Conservation (phyloP, 2,329 filamentous ascomycete genomes). For the Talaromyces atroroseus region DNA sequence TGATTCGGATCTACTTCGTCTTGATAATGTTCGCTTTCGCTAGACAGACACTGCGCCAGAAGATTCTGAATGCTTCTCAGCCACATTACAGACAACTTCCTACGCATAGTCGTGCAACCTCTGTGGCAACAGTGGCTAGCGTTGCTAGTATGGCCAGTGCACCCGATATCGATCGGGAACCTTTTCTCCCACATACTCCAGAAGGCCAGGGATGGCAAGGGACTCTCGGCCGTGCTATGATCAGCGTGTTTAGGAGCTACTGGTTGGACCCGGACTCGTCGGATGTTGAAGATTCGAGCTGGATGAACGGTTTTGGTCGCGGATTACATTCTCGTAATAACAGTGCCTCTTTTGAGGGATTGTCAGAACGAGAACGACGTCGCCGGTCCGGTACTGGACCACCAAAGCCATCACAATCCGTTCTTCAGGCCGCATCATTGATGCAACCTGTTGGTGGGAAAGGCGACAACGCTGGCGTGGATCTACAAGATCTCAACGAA, state of each 20-base stretch:
- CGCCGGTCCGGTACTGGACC: conserved; percentile 58
- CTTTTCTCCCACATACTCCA: conserved; percentile 65
- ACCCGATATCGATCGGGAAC: conserved; percentile 51
- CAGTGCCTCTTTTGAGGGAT: conserved; percentile 39
- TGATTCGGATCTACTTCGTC: conserved; percentile 75
- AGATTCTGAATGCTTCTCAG: conserved; percentile 52
- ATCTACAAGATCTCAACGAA: conserved; percentile 35
- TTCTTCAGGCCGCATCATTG: conserved; percentile 30
- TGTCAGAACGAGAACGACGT: conserved; percentile 53
- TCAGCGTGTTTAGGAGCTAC: conserved; percentile 67
- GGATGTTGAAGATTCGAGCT: conserved; percentile 56
- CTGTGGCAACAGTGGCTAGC: conserved; percentile 45
- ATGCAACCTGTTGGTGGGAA: conserved; percentile 29
- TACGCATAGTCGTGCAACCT: conserved; percentile 39
- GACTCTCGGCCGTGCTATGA: conserved; percentile 71
- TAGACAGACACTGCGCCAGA: conserved; percentile 66
- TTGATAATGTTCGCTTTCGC: conserved; percentile 80
- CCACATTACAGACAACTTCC: conserved; percentile 35
- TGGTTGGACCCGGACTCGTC: conserved; percentile 61
- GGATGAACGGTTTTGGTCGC: conserved; percentile 59
- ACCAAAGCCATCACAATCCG: conserved; percentile 35
- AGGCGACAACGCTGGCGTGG: conserved; percentile 24
- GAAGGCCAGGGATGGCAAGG: conserved; percentile 76
- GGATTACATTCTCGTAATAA: conserved; percentile 47
- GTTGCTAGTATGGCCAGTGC: conserved; percentile 42